Percentiles rank a stretch among this genome's conserved stretches.
Evolutionary conservation across 2,329 filamentous ascomycete species (phyloP).

Genomic region (Beauveria bassiana): DNA sequence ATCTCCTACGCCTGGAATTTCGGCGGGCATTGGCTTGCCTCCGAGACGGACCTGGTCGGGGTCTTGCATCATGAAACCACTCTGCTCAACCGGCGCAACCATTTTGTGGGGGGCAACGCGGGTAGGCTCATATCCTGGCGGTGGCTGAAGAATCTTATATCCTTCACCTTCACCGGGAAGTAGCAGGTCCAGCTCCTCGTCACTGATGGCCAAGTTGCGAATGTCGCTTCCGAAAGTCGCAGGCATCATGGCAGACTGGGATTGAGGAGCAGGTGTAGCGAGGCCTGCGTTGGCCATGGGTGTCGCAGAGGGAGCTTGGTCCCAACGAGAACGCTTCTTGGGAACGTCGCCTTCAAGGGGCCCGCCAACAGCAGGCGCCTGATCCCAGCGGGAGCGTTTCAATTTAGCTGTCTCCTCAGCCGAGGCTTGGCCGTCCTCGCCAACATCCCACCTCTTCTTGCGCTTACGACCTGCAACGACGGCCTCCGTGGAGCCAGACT

Average conservation of each 20-base stretch:
- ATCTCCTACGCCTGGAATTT: constrained; percentile 93
- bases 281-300: constrained; percentile 67
- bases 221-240: constrained; percentile 76
- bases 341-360: constrained; percentile 41
- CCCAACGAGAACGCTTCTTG: constrained; percentile 82
- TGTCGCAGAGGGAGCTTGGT: constrained; percentile 77
- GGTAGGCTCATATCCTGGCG: constrained; percentile 83
- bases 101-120: constrained; percentile 69
- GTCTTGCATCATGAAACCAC: constrained; percentile 96
- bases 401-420: constrained; percentile 49
- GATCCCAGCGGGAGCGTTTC: constrained; percentile 83
- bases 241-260: constrained; percentile 45
- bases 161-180: constrained; percentile 82
- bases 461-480: constrained; percentile 63
- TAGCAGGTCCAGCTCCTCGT: constrained; percentile 90
- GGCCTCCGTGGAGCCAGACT: constrained; percentile 59
- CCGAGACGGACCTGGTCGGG: constrained; percentile 74
- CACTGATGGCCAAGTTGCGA: constrained; percentile 75
- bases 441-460: constrained; percentile 92
- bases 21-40: constrained; percentile 86
- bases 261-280: constrained; percentile 69
- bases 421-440: constrained; percentile 41
- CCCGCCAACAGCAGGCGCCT: constrained; percentile 55
- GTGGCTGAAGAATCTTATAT: constrained; percentile 85
- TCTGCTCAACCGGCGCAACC: constrained; percentile 65